Evolutionary conservation across 805 yeast species (phyloP).

Genomic region (Wickerhamomyces sydowiorum): DNA sequence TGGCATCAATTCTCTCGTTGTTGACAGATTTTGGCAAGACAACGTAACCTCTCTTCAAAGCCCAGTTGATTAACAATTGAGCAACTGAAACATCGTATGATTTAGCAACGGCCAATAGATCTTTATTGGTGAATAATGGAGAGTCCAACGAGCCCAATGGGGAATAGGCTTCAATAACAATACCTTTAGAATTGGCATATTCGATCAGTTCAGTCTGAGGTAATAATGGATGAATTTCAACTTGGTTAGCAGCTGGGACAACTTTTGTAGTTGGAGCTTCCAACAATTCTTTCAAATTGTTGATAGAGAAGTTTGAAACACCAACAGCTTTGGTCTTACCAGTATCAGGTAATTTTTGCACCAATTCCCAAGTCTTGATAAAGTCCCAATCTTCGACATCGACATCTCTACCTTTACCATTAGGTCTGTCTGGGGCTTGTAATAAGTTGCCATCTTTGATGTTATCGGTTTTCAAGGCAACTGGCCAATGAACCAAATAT

Average conservation of each 20-base stretch:
- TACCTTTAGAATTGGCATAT: constrained; percentile 44
- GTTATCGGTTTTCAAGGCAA: constrained; percentile 37
- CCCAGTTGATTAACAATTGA: constrained; percentile 52
- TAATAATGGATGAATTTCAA: constrained; percentile 70
- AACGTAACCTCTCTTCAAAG: constrained; percentile 44
- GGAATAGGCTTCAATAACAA: constrained; percentile 64
- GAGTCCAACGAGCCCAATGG: constrained; percentile 63
- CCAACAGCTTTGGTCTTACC: constrained; percentile 65
- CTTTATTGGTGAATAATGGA: constrained; percentile 40
- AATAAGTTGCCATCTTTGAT: constrained; percentile 21
- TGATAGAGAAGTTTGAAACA: constrained; percentile 64
- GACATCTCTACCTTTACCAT: constrained; percentile 32
- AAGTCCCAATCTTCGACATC: constrained; percentile 34
- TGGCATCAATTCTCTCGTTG: constrained; percentile 33
- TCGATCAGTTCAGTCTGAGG: constrained; percentile 57
- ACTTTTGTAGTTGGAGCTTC: constrained; percentile 40
- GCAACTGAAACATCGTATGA: constrained; percentile 37
- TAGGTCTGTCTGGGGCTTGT: constrained; percentile 28
- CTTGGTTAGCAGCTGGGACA: constrained; percentile 68
- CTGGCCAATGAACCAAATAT: constrained; percentile 79
- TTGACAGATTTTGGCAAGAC: constrained; percentile 45
- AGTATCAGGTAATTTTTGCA: constrained; percentile 52
- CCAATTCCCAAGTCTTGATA: constrained; percentile 53
- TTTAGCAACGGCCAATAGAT: constrained; percentile 36
- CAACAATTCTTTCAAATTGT: constrained; percentile 45